A percentile compares a stretch with the other conserved stretches of the same genome.
Conservation (phyloP, 2,329 filamentous ascomycete genomes). For the Cladosporium halotolerans region DNA sequence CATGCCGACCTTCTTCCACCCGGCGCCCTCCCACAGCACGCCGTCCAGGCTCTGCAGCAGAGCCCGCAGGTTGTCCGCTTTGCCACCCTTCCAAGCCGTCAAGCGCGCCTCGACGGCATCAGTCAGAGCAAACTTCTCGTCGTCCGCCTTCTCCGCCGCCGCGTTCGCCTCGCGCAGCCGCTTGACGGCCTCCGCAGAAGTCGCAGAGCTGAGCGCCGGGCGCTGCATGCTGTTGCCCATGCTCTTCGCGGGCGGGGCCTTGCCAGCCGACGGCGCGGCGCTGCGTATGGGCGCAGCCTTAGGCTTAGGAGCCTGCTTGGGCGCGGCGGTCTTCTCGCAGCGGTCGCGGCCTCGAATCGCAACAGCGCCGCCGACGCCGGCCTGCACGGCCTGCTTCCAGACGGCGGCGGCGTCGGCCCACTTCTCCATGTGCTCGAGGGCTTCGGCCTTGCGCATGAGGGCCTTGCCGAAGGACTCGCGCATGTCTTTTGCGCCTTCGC, state of each 20-base stretch:
- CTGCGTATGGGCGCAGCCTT: slow-evolving; percentile 11
- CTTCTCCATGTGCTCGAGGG: slow-evolving; percentile 88
- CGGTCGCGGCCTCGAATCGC: slow-evolving; percentile 80
- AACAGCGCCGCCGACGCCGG: slow-evolving; percentile 75
- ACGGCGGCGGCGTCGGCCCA: slow-evolving; percentile 76
- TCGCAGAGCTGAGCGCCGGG: slow-evolving; percentile 25
- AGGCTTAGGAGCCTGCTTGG: slow-evolving; percentile 38
- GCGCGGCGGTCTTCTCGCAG: slow-evolving; percentile 74
- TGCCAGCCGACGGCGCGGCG: slow-evolving; percentile 8
- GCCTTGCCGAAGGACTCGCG: slow-evolving; percentile 90
- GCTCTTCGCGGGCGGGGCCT: slow-evolving; percentile 17
- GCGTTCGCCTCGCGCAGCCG: slow-evolving; percentile 77
- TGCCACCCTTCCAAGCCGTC: slow-evolving; percentile 77
- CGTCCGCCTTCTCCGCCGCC: slow-evolving; percentile 77
- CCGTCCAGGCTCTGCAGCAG: slow-evolving; percentile 78
- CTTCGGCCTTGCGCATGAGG: slow-evolving; percentile 89
- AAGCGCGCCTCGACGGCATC: slow-evolving; percentile 80
- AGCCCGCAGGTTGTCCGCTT: slow-evolving; percentile 85
- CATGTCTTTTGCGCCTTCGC: slow-evolving; percentile 68
- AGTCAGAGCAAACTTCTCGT: slow-evolving; percentile 83
- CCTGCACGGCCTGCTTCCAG: slow-evolving; percentile 79
- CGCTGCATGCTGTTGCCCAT: slow-evolving; percentile 23
- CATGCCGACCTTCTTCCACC: slow-evolving; percentile 96
- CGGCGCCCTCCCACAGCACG: slow-evolving; percentile 84
- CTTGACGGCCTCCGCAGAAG: slow-evolving; percentile 65